These are phyloP conservation scores for Carpinus viminea DNA, from an alignment of 306 rosid genomes.

Conservation along the genomic window DNA sequence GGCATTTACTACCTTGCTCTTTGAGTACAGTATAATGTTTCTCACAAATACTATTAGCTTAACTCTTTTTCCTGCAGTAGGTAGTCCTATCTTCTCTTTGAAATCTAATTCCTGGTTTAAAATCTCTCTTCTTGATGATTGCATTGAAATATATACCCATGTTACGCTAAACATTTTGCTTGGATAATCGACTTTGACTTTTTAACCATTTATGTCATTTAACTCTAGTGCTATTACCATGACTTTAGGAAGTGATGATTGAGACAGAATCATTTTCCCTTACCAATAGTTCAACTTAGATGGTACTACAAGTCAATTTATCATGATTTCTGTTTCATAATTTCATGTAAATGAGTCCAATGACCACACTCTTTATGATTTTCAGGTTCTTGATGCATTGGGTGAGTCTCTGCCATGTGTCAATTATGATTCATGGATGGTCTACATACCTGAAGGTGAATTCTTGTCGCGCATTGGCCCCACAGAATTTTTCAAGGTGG, in stretches of 20 bases:
- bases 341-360: not conserved
- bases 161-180: not conserved
- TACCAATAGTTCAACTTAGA: not conserved
- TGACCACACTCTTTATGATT: not conserved
- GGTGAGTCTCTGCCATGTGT: conserved; percentile 82
- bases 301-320: not conserved
- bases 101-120: no score
- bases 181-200: not conserved
- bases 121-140: no score
- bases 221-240: not conserved
- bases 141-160: not conserved
- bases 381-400: conserved; percentile 82
- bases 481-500: conserved; percentile 79
- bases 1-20: no score
- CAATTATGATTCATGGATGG: conserved; percentile 95
- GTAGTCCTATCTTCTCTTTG: no score
- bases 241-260: not conserved
- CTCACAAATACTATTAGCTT: no score
- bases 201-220: not conserved
- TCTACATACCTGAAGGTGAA: conserved; percentile 82
- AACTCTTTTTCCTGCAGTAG: no score
- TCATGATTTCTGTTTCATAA: not conserved
- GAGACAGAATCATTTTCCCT: not conserved
- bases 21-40: no score
- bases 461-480: conserved; percentile 95